Evolutionary conservation across 805 yeast species (phyloP), one percentile per base, ranked within the genome.

Genomic region (Maudiozyma pseudohumilis): DNA sequence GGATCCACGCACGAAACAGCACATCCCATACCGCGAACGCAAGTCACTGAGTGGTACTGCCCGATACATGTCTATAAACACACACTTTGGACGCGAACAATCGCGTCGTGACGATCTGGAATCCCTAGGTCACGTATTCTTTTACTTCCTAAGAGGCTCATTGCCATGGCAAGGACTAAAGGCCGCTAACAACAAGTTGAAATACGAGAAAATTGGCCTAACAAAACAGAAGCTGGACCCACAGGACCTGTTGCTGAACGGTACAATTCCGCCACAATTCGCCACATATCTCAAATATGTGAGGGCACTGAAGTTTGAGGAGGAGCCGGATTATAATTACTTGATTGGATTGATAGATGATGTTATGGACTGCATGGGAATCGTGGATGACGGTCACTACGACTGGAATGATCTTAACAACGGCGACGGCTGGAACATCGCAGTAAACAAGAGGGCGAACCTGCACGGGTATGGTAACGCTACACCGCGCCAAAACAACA

Each of bases 81-180:
- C 98, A 8, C 98, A 92, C 63, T 66, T 92, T 52, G 98, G 98
- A 34, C 77, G 96, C 53, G 98, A 92, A 62, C 98, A 92, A 67
- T 78, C 85, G 53, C 79, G 98, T 59, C 74, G 98, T 53, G 98
- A 92, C 56, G 98, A 92, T 63, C 72, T 92, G 55, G 98, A 92
- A 66, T 85, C 95, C 39, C 70, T 92, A 55, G 98, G 96, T 24
- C 96, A 92, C 61, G 98, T 92, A 7, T 86, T 92, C 55, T 83
- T 92, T 68, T 92, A 92, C 64, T 92, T 92, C 62, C 63, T 89
- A 47, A 75, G 94, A 51, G 98, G 98, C 32, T 84, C 85, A 41
- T 69, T 92, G 54, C 98, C 98, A 44, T 92, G 98, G 98, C 98
- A 92, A 68, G 98, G 98, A 19, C 70, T 92, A 49, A 89, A 92